phyloP scores from a whole-genome alignment of 768 basidiomycete genomes.

The Porpolomopsis calyptriformis region DNA sequence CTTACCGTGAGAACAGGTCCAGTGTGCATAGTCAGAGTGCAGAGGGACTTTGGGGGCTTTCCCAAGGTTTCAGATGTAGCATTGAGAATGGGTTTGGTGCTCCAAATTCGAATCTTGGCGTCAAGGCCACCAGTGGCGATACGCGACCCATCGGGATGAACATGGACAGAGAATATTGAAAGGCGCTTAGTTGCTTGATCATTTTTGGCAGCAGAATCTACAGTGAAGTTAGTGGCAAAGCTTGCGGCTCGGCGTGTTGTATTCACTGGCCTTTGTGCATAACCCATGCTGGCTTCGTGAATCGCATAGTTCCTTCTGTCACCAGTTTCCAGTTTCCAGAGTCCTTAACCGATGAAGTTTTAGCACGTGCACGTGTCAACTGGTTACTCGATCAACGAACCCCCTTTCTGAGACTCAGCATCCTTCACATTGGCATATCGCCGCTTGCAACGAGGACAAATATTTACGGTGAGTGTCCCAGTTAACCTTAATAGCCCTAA shows the following conservation, averaged over 20 bases:
- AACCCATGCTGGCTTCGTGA: constrained; percentile 86
- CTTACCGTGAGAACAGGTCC: constrained; percentile 86
- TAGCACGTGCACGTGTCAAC: no score
- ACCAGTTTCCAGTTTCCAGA: no score
- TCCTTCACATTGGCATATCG: no score
- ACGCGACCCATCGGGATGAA: constrained; percentile 91
- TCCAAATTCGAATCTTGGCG: constrained; percentile 95
- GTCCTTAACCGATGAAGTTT: no score
- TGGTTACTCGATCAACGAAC: no score
- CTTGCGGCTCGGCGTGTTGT: background rate
- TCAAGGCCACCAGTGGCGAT: constrained; percentile 98
- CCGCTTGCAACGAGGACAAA: no score
- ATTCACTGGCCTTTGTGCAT: constrained; percentile 26
- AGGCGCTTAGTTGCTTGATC: constrained; percentile 55
- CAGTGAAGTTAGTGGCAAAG: constrained; percentile 24
- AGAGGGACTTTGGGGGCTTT: constrained; percentile 75
- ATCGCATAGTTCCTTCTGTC: constrained; percentile 56
- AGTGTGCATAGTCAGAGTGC: constrained; percentile 87
- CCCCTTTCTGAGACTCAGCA: no score
- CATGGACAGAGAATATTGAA: constrained; percentile 86
- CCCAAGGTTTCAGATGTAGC: constrained; percentile 53
- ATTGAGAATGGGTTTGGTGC: constrained; percentile 88
- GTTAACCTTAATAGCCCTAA: no score
- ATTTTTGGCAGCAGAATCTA: constrained; percentile 51
- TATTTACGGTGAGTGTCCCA: no score